Evolutionary conservation across 768 basidiomycete genomes (phyloP).

Genomic region (Cystobasidium tubakii): DNA sequence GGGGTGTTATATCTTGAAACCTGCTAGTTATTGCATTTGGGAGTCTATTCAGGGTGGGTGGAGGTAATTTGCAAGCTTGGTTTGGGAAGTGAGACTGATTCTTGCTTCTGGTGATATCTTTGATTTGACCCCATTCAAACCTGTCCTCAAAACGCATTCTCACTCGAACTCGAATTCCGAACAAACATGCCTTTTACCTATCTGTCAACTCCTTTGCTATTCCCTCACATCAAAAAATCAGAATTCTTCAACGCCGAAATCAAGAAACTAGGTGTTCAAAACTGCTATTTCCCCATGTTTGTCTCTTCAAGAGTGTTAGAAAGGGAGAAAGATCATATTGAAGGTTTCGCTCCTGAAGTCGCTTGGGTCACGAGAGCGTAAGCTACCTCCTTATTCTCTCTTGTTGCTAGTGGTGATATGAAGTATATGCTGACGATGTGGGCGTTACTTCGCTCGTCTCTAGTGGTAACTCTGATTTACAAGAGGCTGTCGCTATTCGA

Average conservation of each 20-base stretch:
- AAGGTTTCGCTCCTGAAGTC: conserved; percentile 98
- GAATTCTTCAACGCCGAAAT: conserved; percentile 89
- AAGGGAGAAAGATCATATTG: conserved; percentile 95
- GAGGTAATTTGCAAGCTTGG: conserved; percentile 28
- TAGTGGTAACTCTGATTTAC: conserved; percentile 84
- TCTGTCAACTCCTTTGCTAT: not conserved
- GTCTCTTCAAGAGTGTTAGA: conserved; percentile 86
- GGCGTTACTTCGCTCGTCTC: not conserved
- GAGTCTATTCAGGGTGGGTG: conserved; percentile 79
- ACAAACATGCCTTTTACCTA: too few relatives aligned
- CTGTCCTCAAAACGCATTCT: too few relatives aligned
- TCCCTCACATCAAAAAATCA: conserved; percentile 49
- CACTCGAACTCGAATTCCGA: too few relatives aligned
- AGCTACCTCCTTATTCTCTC: conserved; percentile 48
- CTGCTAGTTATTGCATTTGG: conserved; percentile 97
- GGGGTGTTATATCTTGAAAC: conserved; percentile 96
- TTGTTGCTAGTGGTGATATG: too few relatives aligned
- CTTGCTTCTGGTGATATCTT: too few relatives aligned
- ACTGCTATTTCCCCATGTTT: conserved; percentile 99
- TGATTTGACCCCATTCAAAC: too few relatives aligned
- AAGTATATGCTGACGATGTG: not conserved
- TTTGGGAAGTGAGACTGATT: too few relatives aligned
- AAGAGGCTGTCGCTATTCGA: conserved; percentile 95
- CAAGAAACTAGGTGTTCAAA: conserved; percentile 90
- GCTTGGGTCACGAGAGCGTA: conserved; percentile 99